phyloP scores from a whole-genome alignment of 2,329 filamentous ascomycete genomes.

The Colletotrichum godetiae region DNA sequence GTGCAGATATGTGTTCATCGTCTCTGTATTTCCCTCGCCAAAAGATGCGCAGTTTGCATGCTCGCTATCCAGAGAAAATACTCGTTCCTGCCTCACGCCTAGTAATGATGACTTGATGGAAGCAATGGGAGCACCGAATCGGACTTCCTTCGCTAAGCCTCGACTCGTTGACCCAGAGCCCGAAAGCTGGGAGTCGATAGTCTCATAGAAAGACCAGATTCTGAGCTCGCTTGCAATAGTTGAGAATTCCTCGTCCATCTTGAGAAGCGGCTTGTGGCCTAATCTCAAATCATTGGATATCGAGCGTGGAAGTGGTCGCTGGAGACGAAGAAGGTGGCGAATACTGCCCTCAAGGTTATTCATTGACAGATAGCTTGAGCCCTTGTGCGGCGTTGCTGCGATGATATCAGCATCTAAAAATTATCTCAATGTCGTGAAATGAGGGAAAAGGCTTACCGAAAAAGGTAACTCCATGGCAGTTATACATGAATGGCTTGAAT shows the following conservation, averaged over 20 bases:
- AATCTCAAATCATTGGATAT: conserved; percentile 63
- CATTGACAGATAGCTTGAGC: conserved; percentile 72
- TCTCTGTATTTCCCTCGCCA: conserved; percentile 60
- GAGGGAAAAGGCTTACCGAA: conserved; percentile 55
- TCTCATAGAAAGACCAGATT: conserved; percentile 74
- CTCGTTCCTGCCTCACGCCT: conserved; percentile 61
- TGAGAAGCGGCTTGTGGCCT: conserved; percentile 59
- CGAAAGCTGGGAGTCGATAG: conserved; percentile 67
- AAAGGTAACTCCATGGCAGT: conserved; percentile 71
- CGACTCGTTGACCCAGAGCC: conserved; percentile 50
- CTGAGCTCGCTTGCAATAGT: conserved; percentile 67
- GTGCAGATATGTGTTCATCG: conserved; percentile 48
- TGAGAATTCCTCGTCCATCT: conserved; percentile 65
- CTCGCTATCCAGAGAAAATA: conserved; percentile 65
- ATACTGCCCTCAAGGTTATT: conserved; percentile 66
- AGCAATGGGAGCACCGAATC: conserved; percentile 69
- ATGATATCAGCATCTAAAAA: conserved; percentile 20
- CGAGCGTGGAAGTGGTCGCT: conserved; percentile 60
- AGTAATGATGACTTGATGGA: conserved; percentile 67
- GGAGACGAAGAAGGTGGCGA: conserved; percentile 61
- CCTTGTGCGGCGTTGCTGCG: conserved; percentile 69
- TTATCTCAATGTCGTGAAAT: background rate
- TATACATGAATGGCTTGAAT: conserved; percentile 59
- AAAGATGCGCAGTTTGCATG: conserved; percentile 67
- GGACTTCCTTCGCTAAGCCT: conserved; percentile 55